Evolutionary conservation across 2,329 filamentous ascomycete genomes (phyloP), one percentile per base, ranked within the genome.

Genomic region (Exophiala sp.): DNA sequence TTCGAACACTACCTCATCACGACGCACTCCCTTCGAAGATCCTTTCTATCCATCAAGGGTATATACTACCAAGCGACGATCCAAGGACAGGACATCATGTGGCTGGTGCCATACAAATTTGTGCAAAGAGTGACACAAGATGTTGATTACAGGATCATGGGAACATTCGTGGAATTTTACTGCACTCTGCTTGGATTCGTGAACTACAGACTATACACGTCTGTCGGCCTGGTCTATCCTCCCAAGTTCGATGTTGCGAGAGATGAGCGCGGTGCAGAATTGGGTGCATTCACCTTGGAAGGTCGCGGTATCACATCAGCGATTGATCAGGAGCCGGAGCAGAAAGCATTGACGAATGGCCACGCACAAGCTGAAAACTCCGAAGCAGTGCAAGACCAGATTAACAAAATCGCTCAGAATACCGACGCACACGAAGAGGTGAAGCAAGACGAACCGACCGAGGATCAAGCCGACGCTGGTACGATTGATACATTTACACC

Each of bases 51-150:
- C 1, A 97, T 99, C 75, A 99, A 99, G 80, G 94, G 94, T 58
- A 97, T 99, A 67, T 99, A 99, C 78, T 99, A 97, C 75, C 92
- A 97, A 75, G 94, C 92, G 20, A 96, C 87, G 47, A 95, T 99
- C 58, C 90, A 96, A 71, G 94, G 94, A 45, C 91, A 99, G 75
- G 92, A 97, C 67, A 88, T 99, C 46, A 79, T 97, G 62, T 99
- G 94, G 94, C 80, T 99, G 36, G 92, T 96, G 9, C 94, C 94
- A 1, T 99, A 99, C 78, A 90, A 90, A 71, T 99, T 99, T 75
- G 96, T 97, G 68, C 94, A 99, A 78, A 82, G 89, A 63, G 86
- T 96, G 11, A 89, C 94, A 38, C 89, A 88, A 54, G 94, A 99
- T 72, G 88, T 99, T 61, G 94, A 99, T 72, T 99, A 96, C 76